phyloP scores from a whole-genome alignment of 2,329 filamentous ascomycete genomes.

The Nemania sp. region DNA sequence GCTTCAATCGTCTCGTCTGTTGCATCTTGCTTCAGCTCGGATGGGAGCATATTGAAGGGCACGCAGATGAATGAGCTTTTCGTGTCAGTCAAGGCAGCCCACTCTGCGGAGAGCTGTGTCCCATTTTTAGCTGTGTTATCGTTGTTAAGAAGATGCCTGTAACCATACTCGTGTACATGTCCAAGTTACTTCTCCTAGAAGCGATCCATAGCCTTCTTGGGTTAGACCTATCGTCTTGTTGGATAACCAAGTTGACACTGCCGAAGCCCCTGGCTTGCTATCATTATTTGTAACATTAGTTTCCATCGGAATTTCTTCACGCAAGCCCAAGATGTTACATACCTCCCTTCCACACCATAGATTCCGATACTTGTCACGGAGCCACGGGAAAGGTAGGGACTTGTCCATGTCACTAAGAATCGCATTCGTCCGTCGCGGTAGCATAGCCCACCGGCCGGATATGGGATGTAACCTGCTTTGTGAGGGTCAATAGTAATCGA shows the following conservation, averaged over 20 bases:
- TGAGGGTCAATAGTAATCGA: constrained; percentile 55
- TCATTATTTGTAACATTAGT: too few species aligned
- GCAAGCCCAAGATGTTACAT: too few species aligned
- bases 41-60: constrained; percentile 50
- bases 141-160: too few species aligned
- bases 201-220: constrained; percentile 47
- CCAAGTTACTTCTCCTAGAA: constrained; percentile 50
- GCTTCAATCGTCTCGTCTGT: constrained; percentile 40
- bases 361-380: constrained; percentile 47
- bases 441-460: constrained; percentile 50
- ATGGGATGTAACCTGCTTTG: constrained; percentile 53
- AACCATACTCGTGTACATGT: too few species aligned
- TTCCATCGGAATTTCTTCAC: too few species aligned
- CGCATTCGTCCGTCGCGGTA: constrained; percentile 51
- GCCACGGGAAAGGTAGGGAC: constrained; percentile 46
- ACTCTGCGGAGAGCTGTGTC: too few species aligned
- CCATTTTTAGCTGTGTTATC: too few species aligned
- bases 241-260: constrained; percentile 50
- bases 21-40: too few species aligned
- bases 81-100: too few species aligned
- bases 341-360: constrained; percentile 52
- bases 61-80: too few species aligned
- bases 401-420: constrained; percentile 50
- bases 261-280: constrained; percentile 53
- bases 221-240: constrained; percentile 50